Conservation (phyloP, 352 stramenopile genomes). For the Pythium oligandrum region DNA sequence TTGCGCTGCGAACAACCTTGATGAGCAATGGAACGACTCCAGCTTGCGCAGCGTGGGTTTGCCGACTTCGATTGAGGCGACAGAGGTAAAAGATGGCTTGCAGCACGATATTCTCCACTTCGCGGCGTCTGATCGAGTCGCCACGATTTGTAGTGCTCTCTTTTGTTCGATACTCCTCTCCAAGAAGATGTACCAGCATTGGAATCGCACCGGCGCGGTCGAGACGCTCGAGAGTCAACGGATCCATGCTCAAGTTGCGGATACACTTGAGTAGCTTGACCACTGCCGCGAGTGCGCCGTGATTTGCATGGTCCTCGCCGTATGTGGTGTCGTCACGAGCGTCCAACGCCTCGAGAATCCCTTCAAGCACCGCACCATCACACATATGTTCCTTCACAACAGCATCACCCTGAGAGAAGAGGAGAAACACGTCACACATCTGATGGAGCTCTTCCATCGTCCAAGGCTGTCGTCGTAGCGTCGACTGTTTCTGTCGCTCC, state of each 20-base stretch:
- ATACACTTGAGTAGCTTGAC: constrained; percentile 84
- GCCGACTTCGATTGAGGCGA: constrained; percentile 87
- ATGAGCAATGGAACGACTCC: constrained; percentile 90
- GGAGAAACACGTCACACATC: constrained; percentile 85
- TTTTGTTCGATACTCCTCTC: constrained; percentile 33
- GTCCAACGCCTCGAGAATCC: constrained; percentile 52
- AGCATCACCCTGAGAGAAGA: constrained; percentile 90
- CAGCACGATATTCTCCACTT: constrained; percentile 89
- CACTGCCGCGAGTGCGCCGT: constrained; percentile 27
- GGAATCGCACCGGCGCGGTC: constrained; percentile 85
- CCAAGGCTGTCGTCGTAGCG: constrained; percentile 28
- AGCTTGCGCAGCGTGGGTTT: constrained; percentile 84
- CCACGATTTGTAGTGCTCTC: background rate
- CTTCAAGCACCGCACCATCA: constrained; percentile 69
- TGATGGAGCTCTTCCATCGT: constrained; percentile 65
- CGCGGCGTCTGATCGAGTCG: constrained; percentile 43
- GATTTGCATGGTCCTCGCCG: background rate
- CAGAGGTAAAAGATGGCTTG: constrained; percentile 93
- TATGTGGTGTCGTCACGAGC: constrained; percentile 10
- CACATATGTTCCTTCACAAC: constrained; percentile 93
- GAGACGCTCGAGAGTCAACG: constrained; percentile 83
- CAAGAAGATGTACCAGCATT: constrained; percentile 76
- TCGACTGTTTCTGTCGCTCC: constrained; percentile 11
- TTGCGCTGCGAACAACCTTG: constrained; percentile 76
- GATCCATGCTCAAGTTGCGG: constrained; percentile 90